These are phyloP conservation scores for Quercus variabilis DNA, from an alignment of 306 rosid genomes.

Conservation along the genomic window DNA sequence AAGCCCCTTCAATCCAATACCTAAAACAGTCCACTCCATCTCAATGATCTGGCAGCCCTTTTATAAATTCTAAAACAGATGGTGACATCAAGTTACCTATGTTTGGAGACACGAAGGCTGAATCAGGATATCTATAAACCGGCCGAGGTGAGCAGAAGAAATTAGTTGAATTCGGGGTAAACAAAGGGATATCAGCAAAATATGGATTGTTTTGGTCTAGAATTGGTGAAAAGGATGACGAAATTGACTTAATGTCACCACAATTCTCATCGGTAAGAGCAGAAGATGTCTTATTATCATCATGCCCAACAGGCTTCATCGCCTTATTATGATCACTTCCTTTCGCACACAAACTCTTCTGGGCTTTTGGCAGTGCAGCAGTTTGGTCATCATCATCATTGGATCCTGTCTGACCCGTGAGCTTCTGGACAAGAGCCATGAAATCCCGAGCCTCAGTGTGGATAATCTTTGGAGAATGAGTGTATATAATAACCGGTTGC, in stretches of 20 bases:
- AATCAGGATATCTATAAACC: conserved; percentile 31
- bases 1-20: neutral
- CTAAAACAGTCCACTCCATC: neutral
- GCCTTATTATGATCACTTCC: neutral
- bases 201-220: neutral
- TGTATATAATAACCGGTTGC: conserved; percentile 74
- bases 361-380: neutral
- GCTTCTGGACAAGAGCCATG: conserved; percentile 86
- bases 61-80: conserved; percentile 59
- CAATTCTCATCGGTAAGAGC: conserved; percentile 28
- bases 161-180: conserved; percentile 54
- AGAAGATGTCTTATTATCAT: conserved; percentile 22
- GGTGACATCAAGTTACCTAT: conserved; percentile 60
- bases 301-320: conserved; percentile 2
- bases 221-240: neutral
- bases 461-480: conserved; percentile 77
- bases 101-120: conserved; percentile 36
- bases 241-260: neutral
- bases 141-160: conserved; percentile 41
- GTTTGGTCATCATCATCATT: neutral
- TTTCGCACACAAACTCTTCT: neutral
- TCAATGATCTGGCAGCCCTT: conserved; percentile 59
- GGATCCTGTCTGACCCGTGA: conserved; percentile 55
- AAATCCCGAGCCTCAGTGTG: conserved; percentile 68
- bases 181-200: conserved; percentile 51